phyloP scores from a whole-genome alignment of 495 filamentous ascomycete species.

The Penicillium lagena region DNA sequence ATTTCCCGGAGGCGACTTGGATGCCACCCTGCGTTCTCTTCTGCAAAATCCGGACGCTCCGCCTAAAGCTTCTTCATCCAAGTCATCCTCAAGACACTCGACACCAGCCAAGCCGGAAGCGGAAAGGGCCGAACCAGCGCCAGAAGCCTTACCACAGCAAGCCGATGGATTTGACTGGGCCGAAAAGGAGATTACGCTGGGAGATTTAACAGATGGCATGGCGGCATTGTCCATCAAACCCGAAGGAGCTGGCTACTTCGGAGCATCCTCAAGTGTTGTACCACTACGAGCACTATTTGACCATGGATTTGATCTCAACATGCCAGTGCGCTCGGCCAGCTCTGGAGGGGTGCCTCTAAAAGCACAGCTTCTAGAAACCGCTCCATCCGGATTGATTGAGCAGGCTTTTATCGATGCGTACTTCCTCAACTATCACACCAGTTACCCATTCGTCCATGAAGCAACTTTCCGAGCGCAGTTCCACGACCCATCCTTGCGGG shows the following conservation, averaged over 20 bases:
- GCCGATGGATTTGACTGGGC: slow-evolving; percentile 50
- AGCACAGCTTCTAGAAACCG: slow-evolving; percentile 34
- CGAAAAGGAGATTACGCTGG: slow-evolving; percentile 37
- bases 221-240: slow-evolving; percentile 44
- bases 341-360: slow-evolving; percentile 30
- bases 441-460: slow-evolving; percentile 51
- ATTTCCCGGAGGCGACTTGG: slow-evolving; percentile 41
- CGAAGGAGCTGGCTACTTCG: slow-evolving; percentile 46
- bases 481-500: slow-evolving; percentile 41
- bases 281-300: slow-evolving; percentile 38
- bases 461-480: slow-evolving; percentile 49
- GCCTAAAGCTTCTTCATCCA: slow-evolving; percentile 28
- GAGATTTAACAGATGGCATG: slow-evolving; percentile 46
- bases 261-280: slow-evolving; percentile 41
- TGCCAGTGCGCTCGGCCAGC: slow-evolving; percentile 28
- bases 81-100: slow-evolving; percentile 34
- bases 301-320: slow-evolving; percentile 41
- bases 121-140: slow-evolving; percentile 31
- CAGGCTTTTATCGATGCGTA: slow-evolving; percentile 46
- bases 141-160: slow-evolving; percentile 41
- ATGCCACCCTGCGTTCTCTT: slow-evolving; percentile 38
- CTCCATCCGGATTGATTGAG: slow-evolving; percentile 37
- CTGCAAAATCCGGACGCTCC: slow-evolving; percentile 33
- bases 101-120: slow-evolving; percentile 30
- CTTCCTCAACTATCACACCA: slow-evolving; percentile 46